A percentile compares a stretch with the other conserved stretches of the same genome.
phyloP scores from a whole-genome alignment of 495 filamentous ascomycete species.

The Lentithecium fluviatile region DNA sequence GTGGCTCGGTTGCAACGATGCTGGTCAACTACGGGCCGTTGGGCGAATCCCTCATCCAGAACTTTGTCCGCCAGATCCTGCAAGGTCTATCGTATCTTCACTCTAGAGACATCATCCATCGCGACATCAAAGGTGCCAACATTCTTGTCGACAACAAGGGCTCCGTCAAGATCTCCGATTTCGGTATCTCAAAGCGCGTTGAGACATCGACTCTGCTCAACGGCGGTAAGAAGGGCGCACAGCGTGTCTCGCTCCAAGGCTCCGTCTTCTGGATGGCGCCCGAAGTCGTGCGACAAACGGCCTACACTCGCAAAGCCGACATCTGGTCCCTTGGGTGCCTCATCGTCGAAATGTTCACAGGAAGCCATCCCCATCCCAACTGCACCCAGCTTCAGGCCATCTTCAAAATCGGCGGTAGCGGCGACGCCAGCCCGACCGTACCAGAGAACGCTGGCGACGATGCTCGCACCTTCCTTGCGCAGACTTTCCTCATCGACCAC shows the following conservation, averaged over 20 bases:
- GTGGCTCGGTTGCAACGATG: slow-evolving; percentile 96
- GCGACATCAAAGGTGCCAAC: slow-evolving; percentile 98
- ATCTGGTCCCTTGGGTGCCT: slow-evolving; percentile 98
- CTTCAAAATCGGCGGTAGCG: slow-evolving; percentile 87
- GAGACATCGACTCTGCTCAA: slow-evolving; percentile 68
- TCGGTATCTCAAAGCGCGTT: slow-evolving; percentile 97
- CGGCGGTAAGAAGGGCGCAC: slow-evolving; percentile 48
- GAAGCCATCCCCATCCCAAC: slow-evolving; percentile 92
- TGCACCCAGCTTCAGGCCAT: slow-evolving; percentile 97
- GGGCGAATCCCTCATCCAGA: slow-evolving; percentile 88
- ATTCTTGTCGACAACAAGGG: slow-evolving; percentile 99
- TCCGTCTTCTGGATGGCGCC: slow-evolving; percentile 99
- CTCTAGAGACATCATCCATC: slow-evolving; percentile 92
- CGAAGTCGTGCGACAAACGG: slow-evolving; percentile 95
- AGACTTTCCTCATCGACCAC: slow-evolving; percentile 94
- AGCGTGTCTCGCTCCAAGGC: slow-evolving; percentile 90
- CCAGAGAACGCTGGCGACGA: slow-evolving; percentile 83
- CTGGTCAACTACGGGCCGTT: slow-evolving; percentile 96
- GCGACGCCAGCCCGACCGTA: slow-evolving; percentile 82
- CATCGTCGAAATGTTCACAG: slow-evolving; percentile 99
- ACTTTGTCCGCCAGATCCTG: slow-evolving; percentile 95
- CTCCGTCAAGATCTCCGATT: slow-evolving; percentile 98
- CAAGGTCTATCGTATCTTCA: slow-evolving; percentile 94
- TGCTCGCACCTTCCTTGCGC: slow-evolving; percentile 77
- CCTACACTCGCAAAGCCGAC: slow-evolving; percentile 98